phyloP scores from a whole-genome alignment of 2,329 filamentous ascomycete genomes.

The Monilinia fructicola region DNA sequence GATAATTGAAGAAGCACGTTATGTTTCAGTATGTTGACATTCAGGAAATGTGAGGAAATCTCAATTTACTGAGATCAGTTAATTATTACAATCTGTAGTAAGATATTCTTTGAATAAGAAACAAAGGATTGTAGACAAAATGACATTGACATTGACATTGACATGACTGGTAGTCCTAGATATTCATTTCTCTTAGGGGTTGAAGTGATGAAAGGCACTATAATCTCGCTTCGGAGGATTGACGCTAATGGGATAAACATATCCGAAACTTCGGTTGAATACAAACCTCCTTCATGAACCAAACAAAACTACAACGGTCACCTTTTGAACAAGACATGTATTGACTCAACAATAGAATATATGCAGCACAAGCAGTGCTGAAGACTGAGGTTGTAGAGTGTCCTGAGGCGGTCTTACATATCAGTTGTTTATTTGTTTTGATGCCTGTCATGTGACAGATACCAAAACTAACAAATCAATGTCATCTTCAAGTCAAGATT shows the following conservation, averaged over 20 bases:
- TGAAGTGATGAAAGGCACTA: neutral
- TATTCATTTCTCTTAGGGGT: neutral
- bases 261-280: neutral
- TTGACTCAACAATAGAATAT: neutral
- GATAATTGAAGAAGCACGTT: neutral
- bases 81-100: neutral
- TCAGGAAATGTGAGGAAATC: neutral
- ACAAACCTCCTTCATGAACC: neutral
- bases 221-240: slow-evolving; percentile 3
- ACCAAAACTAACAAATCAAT: neutral
- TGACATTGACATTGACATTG: neutral
- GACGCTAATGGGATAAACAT: slow-evolving; percentile 1
- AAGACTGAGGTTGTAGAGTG: neutral
- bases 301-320: neutral
- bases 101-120: neutral
- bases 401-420: slow-evolving; percentile 9
- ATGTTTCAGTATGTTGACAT: neutral
- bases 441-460: neutral
- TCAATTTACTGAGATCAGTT: neutral
- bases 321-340: neutral
- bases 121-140: neutral
- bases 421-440: neutral
- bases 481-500: neutral
- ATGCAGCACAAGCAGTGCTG: neutral
- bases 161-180: neutral